Evolutionary conservation across 306 rosid species (phyloP).

Genomic region (Citrullus mucosospermus): DNA sequence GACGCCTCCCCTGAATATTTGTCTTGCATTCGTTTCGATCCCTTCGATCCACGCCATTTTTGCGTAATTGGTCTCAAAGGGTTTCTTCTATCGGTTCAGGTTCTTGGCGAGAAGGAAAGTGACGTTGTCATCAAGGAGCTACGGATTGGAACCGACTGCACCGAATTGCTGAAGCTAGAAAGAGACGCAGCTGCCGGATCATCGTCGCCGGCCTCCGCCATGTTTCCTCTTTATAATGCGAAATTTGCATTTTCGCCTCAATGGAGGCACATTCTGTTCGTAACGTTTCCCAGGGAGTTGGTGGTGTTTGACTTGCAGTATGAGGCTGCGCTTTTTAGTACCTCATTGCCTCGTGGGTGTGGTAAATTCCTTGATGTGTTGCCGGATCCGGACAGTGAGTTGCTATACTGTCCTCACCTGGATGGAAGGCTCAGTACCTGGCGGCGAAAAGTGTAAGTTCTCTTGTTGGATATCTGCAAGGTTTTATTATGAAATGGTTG

Average conservation of each 20-base stretch:
- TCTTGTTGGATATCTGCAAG: background rate
- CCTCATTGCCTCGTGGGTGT: conserved; percentile 71
- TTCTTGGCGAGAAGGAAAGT: conserved; percentile 53
- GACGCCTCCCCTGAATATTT: conserved; percentile 62
- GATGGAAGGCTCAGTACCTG: conserved; percentile 93
- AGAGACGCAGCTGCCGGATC: conserved; percentile 27
- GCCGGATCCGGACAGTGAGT: conserved; percentile 68
- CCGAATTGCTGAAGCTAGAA: conserved; percentile 59
- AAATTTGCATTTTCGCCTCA: conserved; percentile 62
- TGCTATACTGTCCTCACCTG: conserved; percentile 72
- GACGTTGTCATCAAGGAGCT: conserved; percentile 47
- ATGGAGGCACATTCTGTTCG: conserved; percentile 67
- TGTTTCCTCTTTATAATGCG: conserved; percentile 45
- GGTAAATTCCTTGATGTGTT: conserved; percentile 83
- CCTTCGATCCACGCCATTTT: conserved; percentile 79
- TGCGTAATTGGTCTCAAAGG: conserved; percentile 79
- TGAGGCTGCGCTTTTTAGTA: conserved; percentile 40
- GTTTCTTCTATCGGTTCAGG: conserved; percentile 43
- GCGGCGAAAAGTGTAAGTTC: conserved; percentile 78
- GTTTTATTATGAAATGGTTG: background rate
- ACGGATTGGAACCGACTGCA: conserved; percentile 46
- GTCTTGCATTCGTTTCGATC: conserved; percentile 79
- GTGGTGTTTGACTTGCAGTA: conserved; percentile 86
- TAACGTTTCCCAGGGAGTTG: conserved; percentile 83
- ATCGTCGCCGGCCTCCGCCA: conserved; percentile 40